Base-by-base conservation (phyloP, 2,329 filamentous ascomycete species). In the Fusarium mexicanum region DNA sequence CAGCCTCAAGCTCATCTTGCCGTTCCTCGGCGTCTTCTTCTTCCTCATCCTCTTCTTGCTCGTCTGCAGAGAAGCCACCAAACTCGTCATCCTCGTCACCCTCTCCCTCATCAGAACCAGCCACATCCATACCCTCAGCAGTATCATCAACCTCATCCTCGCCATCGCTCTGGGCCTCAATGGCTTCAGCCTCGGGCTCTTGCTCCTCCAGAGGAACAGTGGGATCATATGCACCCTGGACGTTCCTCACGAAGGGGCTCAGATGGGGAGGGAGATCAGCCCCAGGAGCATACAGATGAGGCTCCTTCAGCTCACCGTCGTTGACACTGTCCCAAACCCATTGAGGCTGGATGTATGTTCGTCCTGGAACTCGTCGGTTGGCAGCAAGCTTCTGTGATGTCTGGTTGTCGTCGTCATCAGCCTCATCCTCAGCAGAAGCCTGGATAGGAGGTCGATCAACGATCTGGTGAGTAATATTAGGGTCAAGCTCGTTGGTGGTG, bases 271-370 rank as follows among this genome's bases (percentile, higher is more conserved):
- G 96, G 38, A 99, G 87, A 76, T 94, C 92, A 24, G 95, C 93
- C 24, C 96, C 96, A 5, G 96, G 96, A 2, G 92, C 94, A 79
- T 99, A 99, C 41, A 95, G 84, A 80, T 98, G 94, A 38, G 95
- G 91, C 74, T 93, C 89, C 81, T 98, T 91, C 64, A 99, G 86
- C 83, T 96, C 94, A 72, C 94, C 94, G 51, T 96, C 94, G 81
- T 99, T 99, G 81, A 98, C 86, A 79, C 94, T 96, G 80, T 99
- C 96, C 96, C 96, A 99, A 8, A 99, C 91, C 96, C 97, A 99
- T 82, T 99, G 96, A 26, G 96, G 96, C 85, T 99, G 96, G 64
- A 99, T 86, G 78, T 99, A 99, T 73, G 91, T 94, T 75, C 96
- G 90, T 41, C 96, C 96, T n/a, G 96, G 95, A 71, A 98, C 92